Conservation (phyloP, 1,284 basidiomycete species). For the Phylloboletellus chloephorus region DNA sequence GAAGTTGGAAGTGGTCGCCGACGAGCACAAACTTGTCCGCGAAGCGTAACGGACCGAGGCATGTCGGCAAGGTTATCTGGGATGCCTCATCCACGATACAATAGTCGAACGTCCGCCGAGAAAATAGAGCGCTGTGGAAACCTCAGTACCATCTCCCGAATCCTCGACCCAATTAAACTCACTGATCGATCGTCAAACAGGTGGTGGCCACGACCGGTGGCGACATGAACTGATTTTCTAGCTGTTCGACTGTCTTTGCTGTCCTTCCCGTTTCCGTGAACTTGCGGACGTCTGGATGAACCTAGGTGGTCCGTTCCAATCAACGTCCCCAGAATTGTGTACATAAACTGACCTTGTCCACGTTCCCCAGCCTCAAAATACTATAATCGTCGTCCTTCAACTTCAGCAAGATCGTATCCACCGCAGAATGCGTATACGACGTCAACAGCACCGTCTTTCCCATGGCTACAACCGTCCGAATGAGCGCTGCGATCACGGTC, state of each 20-base stretch:
- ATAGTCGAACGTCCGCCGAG: slow-evolving; percentile 84
- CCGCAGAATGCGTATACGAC: slow-evolving; percentile 96
- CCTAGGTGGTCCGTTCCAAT: slow-evolving; percentile 37
- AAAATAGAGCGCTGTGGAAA: slow-evolving; percentile 70
- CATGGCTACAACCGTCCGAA: slow-evolving; percentile 69
- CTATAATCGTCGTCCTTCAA: slow-evolving; percentile 61
- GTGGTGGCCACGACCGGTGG: slow-evolving; percentile 96
- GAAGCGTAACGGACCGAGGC: slow-evolving; percentile 87
- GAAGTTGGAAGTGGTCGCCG: slow-evolving; percentile 95
- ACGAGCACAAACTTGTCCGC: slow-evolving; percentile 92
- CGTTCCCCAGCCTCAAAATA: slow-evolving; percentile 84
- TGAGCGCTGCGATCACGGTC: slow-evolving; percentile 87
- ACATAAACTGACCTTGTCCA: slow-evolving; percentile 70
- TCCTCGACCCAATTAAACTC: slow-evolving; percentile 27
- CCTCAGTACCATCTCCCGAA: neutral
- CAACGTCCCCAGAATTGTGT: neutral
- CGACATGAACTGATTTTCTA: slow-evolving; percentile 75
- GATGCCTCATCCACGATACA: slow-evolving; percentile 99
- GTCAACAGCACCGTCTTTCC: slow-evolving; percentile 88
- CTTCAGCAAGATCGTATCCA: slow-evolving; percentile 91
- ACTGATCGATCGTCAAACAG: slow-evolving; percentile 91
- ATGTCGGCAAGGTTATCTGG: slow-evolving; percentile 94
- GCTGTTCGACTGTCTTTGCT: slow-evolving; percentile 65
- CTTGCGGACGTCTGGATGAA: slow-evolving; percentile 72
- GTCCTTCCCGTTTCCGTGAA: slow-evolving; percentile 59